A percentile compares a stretch with the other conserved stretches of the same genome.
phyloP scores from a whole-genome alignment of 306 rosid genomes.

The Vigna hirtella region DNA sequence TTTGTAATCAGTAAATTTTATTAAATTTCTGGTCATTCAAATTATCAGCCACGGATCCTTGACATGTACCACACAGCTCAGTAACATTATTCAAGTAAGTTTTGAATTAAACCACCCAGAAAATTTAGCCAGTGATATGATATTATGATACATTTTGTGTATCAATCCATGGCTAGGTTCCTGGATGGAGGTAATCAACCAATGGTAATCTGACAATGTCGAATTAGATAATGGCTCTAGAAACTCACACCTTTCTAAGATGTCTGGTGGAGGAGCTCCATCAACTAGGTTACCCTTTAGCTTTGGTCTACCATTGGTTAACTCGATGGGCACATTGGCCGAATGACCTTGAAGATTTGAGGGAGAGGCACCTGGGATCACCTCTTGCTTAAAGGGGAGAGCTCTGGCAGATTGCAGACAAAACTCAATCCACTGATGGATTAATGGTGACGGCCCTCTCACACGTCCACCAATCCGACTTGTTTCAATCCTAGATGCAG shows the following conservation, averaged over 20 bases:
- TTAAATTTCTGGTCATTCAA: slow-evolving; percentile 7
- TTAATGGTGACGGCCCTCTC: slow-evolving; percentile 89
- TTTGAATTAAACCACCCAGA: slow-evolving; percentile 50
- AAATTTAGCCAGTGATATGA: slow-evolving; percentile 49
- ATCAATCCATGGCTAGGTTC: slow-evolving; percentile 54
- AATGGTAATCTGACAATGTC: slow-evolving; percentile 63
- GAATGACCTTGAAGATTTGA: slow-evolving; percentile 57
- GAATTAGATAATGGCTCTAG: slow-evolving; percentile 77
- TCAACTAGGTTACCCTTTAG: slow-evolving; percentile 78
- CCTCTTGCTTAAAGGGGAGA: slow-evolving; percentile 87
- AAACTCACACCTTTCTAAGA: slow-evolving; percentile 77
- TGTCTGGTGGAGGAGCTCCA: slow-evolving; percentile 79
- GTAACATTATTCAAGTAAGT: slow-evolving; percentile 32
- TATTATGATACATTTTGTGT: slow-evolving; percentile 42
- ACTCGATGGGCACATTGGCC: slow-evolving; percentile 51
- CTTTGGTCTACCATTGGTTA: slow-evolving; percentile 73
- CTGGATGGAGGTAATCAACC: slow-evolving; percentile 65
- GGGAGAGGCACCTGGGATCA: slow-evolving; percentile 88
- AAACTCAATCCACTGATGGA: slow-evolving; percentile 93
- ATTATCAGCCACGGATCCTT: not conserved
- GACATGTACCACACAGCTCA: not conserved
- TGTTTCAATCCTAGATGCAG: slow-evolving; percentile 68
- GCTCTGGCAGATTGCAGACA: slow-evolving; percentile 91
- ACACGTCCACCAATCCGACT: slow-evolving; percentile 72
- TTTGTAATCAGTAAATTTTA: not conserved